Evolutionary conservation across 257 asterid genomes (phyloP).

Genomic region (Coffea canephora): DNA sequence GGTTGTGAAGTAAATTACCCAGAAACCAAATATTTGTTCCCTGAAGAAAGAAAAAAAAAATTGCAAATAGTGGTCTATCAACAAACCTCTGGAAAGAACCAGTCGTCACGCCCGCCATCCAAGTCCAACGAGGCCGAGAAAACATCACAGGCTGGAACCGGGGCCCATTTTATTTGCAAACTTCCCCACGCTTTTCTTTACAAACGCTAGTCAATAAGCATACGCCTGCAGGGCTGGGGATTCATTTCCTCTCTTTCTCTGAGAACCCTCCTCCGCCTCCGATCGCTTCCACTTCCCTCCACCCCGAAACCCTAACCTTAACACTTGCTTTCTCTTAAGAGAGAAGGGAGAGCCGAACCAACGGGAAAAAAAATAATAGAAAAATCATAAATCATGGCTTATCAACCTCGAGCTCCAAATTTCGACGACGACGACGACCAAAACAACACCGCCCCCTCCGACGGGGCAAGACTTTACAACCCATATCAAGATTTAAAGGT

Average conservation of each 20-base stretch:
- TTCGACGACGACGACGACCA: conserved; percentile 35
- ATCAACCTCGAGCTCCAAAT: conserved; percentile 55
- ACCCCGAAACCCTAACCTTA: neutral
- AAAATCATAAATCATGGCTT: conserved; percentile 49
- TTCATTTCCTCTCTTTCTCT: neutral
- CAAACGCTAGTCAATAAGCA: too few species aligned
- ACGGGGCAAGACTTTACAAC: conserved; percentile 59
- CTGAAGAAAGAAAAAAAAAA: too few species aligned
- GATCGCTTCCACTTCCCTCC: neutral
- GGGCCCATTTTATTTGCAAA: too few species aligned
- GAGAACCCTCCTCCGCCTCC: neutral
- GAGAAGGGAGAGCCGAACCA: neutral
- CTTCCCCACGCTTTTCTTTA: too few species aligned
- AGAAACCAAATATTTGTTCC: too few species aligned
- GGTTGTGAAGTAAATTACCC: too few species aligned
- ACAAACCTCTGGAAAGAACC: neutral
- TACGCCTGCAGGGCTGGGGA: neutral
- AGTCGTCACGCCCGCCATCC: neutral
- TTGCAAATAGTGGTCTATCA: too few species aligned
- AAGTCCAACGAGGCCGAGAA: too few species aligned
- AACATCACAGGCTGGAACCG: too few species aligned
- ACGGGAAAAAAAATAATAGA: neutral
- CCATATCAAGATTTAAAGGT: conserved; percentile 77
- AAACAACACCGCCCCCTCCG: conserved; percentile 19
- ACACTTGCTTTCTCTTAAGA: neutral